Evolutionary conservation across 2,329 filamentous ascomycete species (phyloP), one percentile per base, ranked within the genome.

Genomic region (Cordyceps fumosorosea): DNA sequence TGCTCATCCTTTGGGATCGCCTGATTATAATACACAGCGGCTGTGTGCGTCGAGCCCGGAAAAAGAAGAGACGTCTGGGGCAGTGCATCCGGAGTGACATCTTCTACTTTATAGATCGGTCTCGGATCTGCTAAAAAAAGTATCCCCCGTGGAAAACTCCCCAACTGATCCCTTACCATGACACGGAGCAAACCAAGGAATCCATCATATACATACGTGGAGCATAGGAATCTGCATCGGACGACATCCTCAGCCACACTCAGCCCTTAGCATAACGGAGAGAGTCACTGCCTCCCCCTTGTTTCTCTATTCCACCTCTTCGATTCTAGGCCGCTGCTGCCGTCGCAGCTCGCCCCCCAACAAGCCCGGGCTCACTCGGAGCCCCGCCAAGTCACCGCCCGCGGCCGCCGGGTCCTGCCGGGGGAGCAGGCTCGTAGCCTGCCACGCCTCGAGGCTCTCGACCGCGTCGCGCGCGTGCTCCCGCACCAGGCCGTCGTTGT

Each of bases 401-500:
- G 51, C 64, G 59, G 62, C 66, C 57, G 61, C 62, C 64, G 16
- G 18, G 18, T 26, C 65, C 26, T 77, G 51, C 8, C 7, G 24
- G 29, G 56, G 78, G 48, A 84, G 70, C 61, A 85, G 66, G 58
- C 72, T 77, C 60, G 81, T 78, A 71, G 87, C 73, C 63, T 81
- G 79, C 83, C 84, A 87, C 63, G 80, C 83, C 66, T 86, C 81
- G 64, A 91, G 69, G 55, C 83, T 87, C 70, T 90, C 88, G 12
- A 86, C 71, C n/a, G 88, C 86, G 67, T 86, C 86, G 37, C 74
- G 75, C 2, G 87, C 87, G 72, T 91, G 88, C 67, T 86, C 80
- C 65, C 80, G 80, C 12, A 90, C 89, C 48, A 92, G 74, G 0
- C 82, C 87, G 69, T 92, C 89, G 26, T 79, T 81, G 71, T 92